Percentiles rank a stretch among this genome's conserved stretches.
These are phyloP conservation scores for Talaromyces rugulosus DNA, from an alignment of 2,329 filamentous ascomycete species.

Conservation along the genomic window DNA sequence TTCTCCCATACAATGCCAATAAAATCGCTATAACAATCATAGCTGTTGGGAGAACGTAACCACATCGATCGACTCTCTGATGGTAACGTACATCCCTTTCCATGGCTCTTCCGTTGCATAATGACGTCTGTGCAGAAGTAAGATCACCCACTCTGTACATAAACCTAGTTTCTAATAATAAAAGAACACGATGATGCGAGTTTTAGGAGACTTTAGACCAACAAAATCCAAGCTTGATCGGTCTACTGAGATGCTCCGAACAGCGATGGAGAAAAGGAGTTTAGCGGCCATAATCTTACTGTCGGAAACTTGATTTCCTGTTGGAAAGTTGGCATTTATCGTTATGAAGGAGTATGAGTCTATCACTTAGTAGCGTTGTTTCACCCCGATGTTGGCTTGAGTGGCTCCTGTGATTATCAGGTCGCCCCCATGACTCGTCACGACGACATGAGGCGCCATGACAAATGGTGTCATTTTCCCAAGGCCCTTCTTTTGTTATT, in stretches of 20 bases:
- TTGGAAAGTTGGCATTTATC: background rate
- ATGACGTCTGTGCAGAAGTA: background rate
- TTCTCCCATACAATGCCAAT: background rate
- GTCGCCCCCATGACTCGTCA: background rate
- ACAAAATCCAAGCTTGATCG: background rate
- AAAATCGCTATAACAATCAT: background rate
- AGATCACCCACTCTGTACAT: background rate
- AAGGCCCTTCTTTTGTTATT: background rate
- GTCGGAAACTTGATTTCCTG: background rate
- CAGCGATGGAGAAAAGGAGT: background rate
- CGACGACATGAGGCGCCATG: background rate
- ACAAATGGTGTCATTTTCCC: background rate
- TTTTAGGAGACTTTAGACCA: background rate
- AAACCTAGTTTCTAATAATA: background rate
- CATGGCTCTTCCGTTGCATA: background rate
- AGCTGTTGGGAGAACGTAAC: background rate
- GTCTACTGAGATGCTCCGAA: background rate
- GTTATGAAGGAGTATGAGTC: background rate
- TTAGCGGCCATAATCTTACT: background rate
- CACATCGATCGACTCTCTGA: background rate
- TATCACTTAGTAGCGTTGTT: background rate
- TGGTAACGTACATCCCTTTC: background rate
- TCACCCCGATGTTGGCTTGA: background rate
- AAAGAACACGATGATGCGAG: background rate
- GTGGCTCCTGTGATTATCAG: background rate